Percentiles rank a stretch among this genome's conserved stretches.
Conservation (phyloP, 2,329 filamentous ascomycete genomes). For the Tolypocladium ophioglossoides region DNA sequence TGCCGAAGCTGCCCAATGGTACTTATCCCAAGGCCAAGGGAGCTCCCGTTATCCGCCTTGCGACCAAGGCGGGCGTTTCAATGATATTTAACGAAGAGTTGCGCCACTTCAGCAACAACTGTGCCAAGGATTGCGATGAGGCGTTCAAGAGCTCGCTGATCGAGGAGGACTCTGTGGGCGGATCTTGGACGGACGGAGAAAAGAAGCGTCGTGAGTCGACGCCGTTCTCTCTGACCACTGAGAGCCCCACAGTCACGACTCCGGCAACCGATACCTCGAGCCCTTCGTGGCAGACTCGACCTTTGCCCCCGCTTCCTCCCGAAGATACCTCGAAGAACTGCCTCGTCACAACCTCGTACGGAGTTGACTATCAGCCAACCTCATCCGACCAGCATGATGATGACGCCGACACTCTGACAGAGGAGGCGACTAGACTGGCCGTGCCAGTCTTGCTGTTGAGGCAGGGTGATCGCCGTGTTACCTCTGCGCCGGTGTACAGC, state of each 20-base stretch:
- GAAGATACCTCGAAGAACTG: slow-evolving; percentile 12
- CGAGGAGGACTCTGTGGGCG: slow-evolving; percentile 24
- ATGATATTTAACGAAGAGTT: slow-evolving; percentile 58
- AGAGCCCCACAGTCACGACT: slow-evolving; percentile 16
- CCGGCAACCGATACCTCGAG: slow-evolving; percentile 17
- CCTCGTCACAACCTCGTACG: slow-evolving; percentile 7
- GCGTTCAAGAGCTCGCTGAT: slow-evolving; percentile 66
- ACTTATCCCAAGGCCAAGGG: slow-evolving; percentile 14
- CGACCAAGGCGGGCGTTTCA: slow-evolving; percentile 14
- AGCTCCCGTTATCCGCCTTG: slow-evolving; percentile 4
- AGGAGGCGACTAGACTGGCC: slow-evolving; percentile 17
- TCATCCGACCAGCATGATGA: slow-evolving; percentile 15
- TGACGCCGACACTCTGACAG: slow-evolving; percentile 8
- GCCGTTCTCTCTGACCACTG: slow-evolving; percentile 32
- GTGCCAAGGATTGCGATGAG: slow-evolving; percentile 85
- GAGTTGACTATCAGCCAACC: slow-evolving; percentile 10
- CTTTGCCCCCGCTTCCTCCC: slow-evolving; percentile 38
- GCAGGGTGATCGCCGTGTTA: slow-evolving; percentile 32
- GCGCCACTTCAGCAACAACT: slow-evolving; percentile 70
- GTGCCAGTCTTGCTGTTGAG: slow-evolving; percentile 20
- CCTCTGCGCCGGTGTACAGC: slow-evolving; percentile 40
- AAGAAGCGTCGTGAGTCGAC: slow-evolving; percentile 23
- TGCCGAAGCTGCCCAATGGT: slow-evolving; percentile 13
- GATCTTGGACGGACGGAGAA: slow-evolving; percentile 21
- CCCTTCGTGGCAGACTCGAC: slow-evolving; percentile 35